Conservation (phyloP, 2,329 filamentous ascomycete genomes). For the Xylariaceae sp. region DNA sequence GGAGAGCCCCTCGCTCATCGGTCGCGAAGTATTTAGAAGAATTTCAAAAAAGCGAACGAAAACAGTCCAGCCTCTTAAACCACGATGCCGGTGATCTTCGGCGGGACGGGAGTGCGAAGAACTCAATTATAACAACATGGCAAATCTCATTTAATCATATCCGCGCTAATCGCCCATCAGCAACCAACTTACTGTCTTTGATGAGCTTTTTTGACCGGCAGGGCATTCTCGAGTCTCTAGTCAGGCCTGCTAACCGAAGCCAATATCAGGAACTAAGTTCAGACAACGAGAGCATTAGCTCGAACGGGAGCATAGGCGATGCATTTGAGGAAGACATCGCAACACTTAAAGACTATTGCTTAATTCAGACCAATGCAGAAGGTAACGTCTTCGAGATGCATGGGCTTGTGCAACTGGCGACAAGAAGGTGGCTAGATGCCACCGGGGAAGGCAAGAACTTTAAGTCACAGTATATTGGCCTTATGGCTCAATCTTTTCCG, state of each 20-base stretch:
- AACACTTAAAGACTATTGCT: slow-evolving; percentile 44
- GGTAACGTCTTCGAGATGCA: slow-evolving; percentile 49
- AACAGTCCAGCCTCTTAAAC: slow-evolving; percentile 37
- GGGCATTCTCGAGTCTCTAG: slow-evolving; percentile 45
- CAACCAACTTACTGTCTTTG: slow-evolving; percentile 50
- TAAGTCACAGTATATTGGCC: slow-evolving; percentile 38
- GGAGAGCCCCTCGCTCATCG: slow-evolving; percentile 36
- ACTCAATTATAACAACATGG: slow-evolving; percentile 47
- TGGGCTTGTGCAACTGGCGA: slow-evolving; percentile 48
- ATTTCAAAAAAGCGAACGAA: slow-evolving; percentile 42
- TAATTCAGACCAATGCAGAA: slow-evolving; percentile 38
- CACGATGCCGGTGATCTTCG: slow-evolving; percentile 40
- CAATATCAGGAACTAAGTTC: neutral
- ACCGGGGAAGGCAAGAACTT: slow-evolving; percentile 37
- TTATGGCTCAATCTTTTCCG: slow-evolving; percentile 38
- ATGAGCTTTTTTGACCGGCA: slow-evolving; percentile 54
- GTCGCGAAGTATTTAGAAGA: slow-evolving; percentile 46
- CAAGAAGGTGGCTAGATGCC: slow-evolving; percentile 41
- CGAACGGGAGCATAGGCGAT: neutral
- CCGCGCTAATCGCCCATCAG: slow-evolving; percentile 38
- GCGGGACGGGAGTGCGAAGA: slow-evolving; percentile 41
- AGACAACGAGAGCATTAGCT: neutral
- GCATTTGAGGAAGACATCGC: slow-evolving; percentile 43
- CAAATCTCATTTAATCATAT: slow-evolving; percentile 47
- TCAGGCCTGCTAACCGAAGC: slow-evolving; percentile 27